Evolutionary conservation across 2,329 filamentous ascomycete genomes (phyloP).

Genomic region (Davidsoniella neocaledoniae): DNA sequence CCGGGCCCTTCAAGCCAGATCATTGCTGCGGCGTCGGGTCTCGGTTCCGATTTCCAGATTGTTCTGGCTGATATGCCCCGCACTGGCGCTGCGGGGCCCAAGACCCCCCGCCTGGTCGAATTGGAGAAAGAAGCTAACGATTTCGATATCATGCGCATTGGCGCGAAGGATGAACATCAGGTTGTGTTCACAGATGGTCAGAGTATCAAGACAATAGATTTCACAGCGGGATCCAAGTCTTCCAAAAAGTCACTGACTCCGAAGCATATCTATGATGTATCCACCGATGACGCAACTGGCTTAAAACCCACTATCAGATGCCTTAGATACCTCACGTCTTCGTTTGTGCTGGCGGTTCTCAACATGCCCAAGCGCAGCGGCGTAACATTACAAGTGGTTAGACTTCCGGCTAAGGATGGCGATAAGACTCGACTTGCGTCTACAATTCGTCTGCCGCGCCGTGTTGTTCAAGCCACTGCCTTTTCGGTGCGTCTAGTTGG

Average conservation of each 20-base stretch:
- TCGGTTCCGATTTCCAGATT: constrained; percentile 61
- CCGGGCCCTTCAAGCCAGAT: constrained; percentile 42
- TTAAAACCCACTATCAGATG: constrained; percentile 36
- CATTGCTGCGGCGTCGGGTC: constrained; percentile 61
- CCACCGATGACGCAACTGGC: constrained; percentile 27
- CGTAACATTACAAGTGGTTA: constrained; percentile 37
- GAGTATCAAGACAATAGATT: constrained; percentile 51
- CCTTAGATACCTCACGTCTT: constrained; percentile 40
- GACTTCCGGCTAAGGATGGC: constrained; percentile 25
- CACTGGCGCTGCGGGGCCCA: constrained; percentile 28
- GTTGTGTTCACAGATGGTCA: constrained; percentile 66
- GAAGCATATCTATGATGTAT: constrained; percentile 39
- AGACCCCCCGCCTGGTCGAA: constrained; percentile 31
- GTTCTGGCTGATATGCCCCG: constrained; percentile 56
- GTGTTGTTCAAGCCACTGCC: constrained; percentile 51
- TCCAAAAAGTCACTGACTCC: constrained; percentile 16
- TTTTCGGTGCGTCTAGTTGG: constrained; percentile 60
- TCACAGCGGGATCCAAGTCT: constrained; percentile 28
- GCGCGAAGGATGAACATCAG: constrained; percentile 44
- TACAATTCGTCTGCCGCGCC: constrained; percentile 16
- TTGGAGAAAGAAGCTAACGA: constrained; percentile 44
- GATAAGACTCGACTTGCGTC: constrained; percentile 13
- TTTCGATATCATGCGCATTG: constrained; percentile 47
- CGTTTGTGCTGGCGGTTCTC: constrained; percentile 38
- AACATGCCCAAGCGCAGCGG: constrained; percentile 44